A percentile compares a stretch with the other conserved stretches of the same genome.
These are phyloP conservation scores for Mycena belliarum DNA, from an alignment of 768 basidiomycete species.

Conservation along the genomic window DNA sequence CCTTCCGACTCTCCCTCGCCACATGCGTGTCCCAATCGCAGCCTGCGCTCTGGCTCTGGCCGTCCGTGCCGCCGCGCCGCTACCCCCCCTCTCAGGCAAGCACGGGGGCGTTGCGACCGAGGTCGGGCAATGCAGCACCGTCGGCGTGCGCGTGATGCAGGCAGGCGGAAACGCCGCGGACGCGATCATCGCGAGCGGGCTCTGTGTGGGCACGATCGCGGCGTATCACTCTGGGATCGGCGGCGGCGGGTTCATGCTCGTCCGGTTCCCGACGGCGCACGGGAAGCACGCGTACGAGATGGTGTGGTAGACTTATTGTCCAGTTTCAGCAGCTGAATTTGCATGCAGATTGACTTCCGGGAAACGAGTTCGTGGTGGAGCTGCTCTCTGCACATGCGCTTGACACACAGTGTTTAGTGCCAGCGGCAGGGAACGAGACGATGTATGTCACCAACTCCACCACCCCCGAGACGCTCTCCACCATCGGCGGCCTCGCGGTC, in stretches of 20 bases:
- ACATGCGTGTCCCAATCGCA: too few relatives aligned
- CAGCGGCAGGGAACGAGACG: constrained; percentile 50
- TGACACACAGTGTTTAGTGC: constrained; percentile 35
- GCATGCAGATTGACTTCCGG: constrained; percentile 61
- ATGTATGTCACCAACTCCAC: constrained; percentile 55
- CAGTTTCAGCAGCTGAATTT: constrained; percentile 30
- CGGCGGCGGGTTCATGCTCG: constrained; percentile 25
- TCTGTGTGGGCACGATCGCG: constrained; percentile 40
- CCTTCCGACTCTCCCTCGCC: too few relatives aligned
- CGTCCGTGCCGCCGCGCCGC: too few relatives aligned
- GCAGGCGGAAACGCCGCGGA: constrained; percentile 52
- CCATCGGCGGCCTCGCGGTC: constrained; percentile 65
- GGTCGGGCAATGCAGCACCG: constrained; percentile 34
- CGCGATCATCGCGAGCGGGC: constrained; percentile 42
- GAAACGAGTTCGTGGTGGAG: constrained; percentile 40
- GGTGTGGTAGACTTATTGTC: not conserved
- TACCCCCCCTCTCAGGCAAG: not conserved
- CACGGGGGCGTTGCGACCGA: constrained; percentile 21
- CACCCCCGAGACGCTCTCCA: constrained; percentile 32
- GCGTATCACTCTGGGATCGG: constrained; percentile 40
- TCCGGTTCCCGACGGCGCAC: constrained; percentile 4
- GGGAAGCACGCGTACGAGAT: constrained; percentile 16
- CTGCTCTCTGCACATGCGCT: too few relatives aligned
- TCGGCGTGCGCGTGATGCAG: constrained; percentile 42
- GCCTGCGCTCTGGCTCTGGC: too few relatives aligned